These are phyloP conservation scores for Lipomyces japonicus DNA, from an alignment of 805 yeast species.

Conservation along the genomic window DNA sequence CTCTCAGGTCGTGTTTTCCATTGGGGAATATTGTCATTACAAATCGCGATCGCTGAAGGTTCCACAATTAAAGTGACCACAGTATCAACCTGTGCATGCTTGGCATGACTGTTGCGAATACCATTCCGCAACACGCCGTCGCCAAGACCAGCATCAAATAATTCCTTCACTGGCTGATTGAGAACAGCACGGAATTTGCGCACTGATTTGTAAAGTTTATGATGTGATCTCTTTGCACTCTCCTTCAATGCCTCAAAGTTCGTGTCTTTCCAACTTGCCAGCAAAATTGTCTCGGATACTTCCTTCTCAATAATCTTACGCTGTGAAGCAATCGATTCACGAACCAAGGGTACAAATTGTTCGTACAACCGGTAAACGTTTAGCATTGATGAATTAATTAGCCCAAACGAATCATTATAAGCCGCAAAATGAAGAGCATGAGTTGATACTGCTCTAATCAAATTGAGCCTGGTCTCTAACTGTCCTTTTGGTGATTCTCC, in stretches of 20 bases:
- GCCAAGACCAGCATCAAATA: constrained; percentile 18
- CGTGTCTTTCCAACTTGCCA: constrained; percentile 97
- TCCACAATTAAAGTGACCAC: background rate
- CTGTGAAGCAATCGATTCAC: constrained; percentile 43
- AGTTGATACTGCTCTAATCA: constrained; percentile 60
- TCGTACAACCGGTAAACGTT: constrained; percentile 62
- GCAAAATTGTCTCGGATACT: constrained; percentile 72
- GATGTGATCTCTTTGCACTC: constrained; percentile 87
- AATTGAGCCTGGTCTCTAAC: constrained; percentile 52
- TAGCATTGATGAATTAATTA: constrained; percentile 43
- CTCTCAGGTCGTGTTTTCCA: constrained; percentile 49
- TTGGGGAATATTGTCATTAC: background rate
- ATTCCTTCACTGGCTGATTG: constrained; percentile 12
- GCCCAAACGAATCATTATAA: constrained; percentile 30
- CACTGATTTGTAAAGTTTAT: constrained; percentile 73
- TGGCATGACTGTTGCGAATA: background rate
- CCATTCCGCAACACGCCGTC: background rate
- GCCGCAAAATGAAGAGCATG: constrained; percentile 46
- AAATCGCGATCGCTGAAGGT: background rate
- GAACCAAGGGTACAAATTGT: constrained; percentile 58
- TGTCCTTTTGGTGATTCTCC: constrained; percentile 78
- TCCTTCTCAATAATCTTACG: constrained; percentile 68
- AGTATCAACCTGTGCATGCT: background rate
- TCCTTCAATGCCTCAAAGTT: constrained; percentile 90
- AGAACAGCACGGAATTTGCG: constrained; percentile 67